Percentiles rank a stretch among this genome's conserved stretches.
These are phyloP conservation scores for Corylus heterophylla DNA, from an alignment of 306 rosid genomes.

Conservation along the genomic window DNA sequence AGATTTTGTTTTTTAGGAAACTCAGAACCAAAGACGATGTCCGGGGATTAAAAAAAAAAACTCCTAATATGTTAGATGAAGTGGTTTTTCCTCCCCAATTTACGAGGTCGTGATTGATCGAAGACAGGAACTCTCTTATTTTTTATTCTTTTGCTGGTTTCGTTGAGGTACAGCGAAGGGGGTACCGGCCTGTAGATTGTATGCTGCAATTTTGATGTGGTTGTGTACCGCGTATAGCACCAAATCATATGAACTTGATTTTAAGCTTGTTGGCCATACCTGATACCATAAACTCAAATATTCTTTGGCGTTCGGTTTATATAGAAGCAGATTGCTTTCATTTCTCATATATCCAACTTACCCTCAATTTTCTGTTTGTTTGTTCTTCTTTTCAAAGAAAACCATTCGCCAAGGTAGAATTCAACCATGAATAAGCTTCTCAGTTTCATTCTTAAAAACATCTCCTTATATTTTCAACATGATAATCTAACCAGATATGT, in stretches of 20 bases:
- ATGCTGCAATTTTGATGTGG: not conserved
- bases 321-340: not conserved
- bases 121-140: not conserved
- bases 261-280: not conserved
- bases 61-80: constrained; percentile 19
- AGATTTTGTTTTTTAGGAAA: not conserved
- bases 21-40: too few relatives aligned
- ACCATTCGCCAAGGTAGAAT: too few relatives aligned
- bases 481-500: too few relatives aligned
- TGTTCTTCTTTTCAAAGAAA: too few relatives aligned
- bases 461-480: too few relatives aligned
- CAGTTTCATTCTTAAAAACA: too few relatives aligned
- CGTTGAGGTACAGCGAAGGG: not conserved
- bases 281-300: not conserved
- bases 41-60: too few relatives aligned
- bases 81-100: constrained; percentile 2
- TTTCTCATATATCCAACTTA: not conserved
- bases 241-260: not conserved
- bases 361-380: too few relatives aligned
- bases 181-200: not conserved
- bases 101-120: constrained; percentile 5
- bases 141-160: not conserved
- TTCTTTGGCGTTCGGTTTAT: not conserved
- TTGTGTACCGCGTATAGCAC: not conserved
- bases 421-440: too few relatives aligned